Base-by-base conservation (phyloP, 2,329 filamentous ascomycete genomes). In the Pseudovirgaria hyperparasitica region DNA sequence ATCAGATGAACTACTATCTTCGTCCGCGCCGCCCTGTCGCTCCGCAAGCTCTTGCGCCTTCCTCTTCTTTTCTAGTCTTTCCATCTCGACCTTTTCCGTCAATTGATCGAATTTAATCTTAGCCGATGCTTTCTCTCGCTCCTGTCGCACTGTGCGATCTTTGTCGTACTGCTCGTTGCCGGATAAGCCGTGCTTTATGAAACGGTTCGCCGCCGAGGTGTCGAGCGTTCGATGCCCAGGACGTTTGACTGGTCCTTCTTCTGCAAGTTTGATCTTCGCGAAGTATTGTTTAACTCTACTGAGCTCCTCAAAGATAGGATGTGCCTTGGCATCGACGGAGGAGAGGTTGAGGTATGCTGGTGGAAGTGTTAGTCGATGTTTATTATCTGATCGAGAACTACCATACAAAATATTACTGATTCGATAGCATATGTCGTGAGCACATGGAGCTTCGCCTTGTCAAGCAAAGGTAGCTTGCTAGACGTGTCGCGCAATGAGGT, bases 361-460 rank as follows among this genome's bases (percentile, higher is more conserved):
- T 21, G 8, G 27, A 9, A 9, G n/a, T 22, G 13, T 11, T n/a
- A 5, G 9, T 9, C n/a, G 9, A 17, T 12, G 48, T 71, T 36
- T 57, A 85, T n/a, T 6, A 26, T 5, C 17, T 17, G 7, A 13
- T 13, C 11, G 5, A 2, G 13, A 11, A 4, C 9, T 8, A 16
- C 13, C 29, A 9, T 13, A 36, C 81, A 80, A 55, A 92, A 96
- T 6, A 98, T 60, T 7, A 93, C 62, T 1, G 86, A 92, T 47
- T 96, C 87, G 36, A 98, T 76, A 0, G 86, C 71, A 52, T 96
- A 98, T 11, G 84, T 79, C 27, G 77, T 67, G 12, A 92, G 65
- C n/a, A 90, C 76, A 49, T 92, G 84, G 33, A 94, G 73, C 58
- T 96, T 94, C 6, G 90, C 85, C 59, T 84, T 86, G 62, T 96